These are phyloP conservation scores for Penicillium sp. DNA, from an alignment of 2,329 filamentous ascomycete species.

Conservation along the genomic window DNA sequence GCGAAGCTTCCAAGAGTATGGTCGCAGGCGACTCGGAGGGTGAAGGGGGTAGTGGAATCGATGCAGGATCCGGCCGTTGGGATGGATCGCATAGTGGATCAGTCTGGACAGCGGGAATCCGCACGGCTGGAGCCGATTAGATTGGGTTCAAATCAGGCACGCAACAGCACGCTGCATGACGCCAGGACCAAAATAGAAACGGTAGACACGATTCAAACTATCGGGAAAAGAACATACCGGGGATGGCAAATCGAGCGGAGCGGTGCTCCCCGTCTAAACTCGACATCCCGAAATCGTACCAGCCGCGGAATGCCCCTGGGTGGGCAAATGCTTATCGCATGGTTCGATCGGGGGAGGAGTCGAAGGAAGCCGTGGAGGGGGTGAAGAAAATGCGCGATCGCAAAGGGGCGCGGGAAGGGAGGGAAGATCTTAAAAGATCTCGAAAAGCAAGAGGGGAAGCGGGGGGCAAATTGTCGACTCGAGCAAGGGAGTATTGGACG, in stretches of 20 bases:
- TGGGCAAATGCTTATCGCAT: conserved; percentile 38
- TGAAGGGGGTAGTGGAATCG: conserved; percentile 22
- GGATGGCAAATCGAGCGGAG: too few relatives aligned
- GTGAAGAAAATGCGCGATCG: too few relatives aligned
- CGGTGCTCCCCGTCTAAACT: too few relatives aligned
- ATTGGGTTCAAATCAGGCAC: conserved; percentile 21
- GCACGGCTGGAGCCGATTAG: conserved; percentile 27
- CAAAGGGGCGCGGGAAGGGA: conserved; percentile 17
- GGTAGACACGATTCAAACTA: conserved; percentile 28
- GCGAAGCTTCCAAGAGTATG: conserved; percentile 19
- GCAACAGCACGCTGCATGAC: conserved; percentile 5
- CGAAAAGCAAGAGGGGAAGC: neutral
- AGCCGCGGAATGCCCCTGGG: conserved; percentile 35
- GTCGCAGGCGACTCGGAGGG: conserved; percentile 14
- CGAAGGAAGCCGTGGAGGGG: conserved; percentile 6
- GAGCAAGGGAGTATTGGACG: conserved; percentile 8
- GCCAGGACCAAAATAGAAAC: conserved; percentile 4
- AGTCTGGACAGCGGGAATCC: conserved; percentile 27
- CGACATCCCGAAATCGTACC: conserved; percentile 15
- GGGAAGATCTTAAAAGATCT: too few relatives aligned
- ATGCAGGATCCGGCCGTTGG: conserved; percentile 23
- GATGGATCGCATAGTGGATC: conserved; percentile 34
- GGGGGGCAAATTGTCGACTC: neutral
- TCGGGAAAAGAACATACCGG: too few relatives aligned
- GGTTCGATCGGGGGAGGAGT: conserved; percentile 26